These are phyloP conservation scores for Pichia sp. DNA, from an alignment of 1,139 yeast genomes.

Conservation along the genomic window DNA sequence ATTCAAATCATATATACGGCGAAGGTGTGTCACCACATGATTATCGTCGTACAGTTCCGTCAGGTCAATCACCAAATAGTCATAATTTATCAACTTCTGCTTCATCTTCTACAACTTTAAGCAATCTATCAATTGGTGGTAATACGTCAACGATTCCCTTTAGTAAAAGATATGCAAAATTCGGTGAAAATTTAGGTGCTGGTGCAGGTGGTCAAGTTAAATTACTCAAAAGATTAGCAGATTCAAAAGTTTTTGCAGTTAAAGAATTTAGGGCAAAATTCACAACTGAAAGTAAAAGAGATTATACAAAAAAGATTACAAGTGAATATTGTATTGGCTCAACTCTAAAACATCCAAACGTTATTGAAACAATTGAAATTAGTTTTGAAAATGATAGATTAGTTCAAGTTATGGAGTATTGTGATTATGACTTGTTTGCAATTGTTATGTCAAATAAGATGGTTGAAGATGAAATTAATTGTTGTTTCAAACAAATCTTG, in stretches of 20 bases:
- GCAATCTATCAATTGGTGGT: slow-evolving; percentile 34
- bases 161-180: slow-evolving; percentile 78
- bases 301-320: slow-evolving; percentile 90
- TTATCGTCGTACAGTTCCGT: slow-evolving; percentile 9
- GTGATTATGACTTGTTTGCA: slow-evolving; percentile 93
- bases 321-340: slow-evolving; percentile 98
- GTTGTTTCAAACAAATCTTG: slow-evolving; percentile 82
- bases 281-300: slow-evolving; percentile 76
- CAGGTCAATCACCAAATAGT: slow-evolving; percentile 10
- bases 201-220: slow-evolving; percentile 99
- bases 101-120: slow-evolving; percentile 9
- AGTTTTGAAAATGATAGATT: slow-evolving; percentile 80
- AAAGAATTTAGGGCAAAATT: slow-evolving; percentile 90
- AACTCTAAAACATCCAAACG: slow-evolving; percentile 87
- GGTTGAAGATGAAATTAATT: slow-evolving; percentile 77
- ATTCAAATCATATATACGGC: slow-evolving; percentile 8
- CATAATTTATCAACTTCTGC: slow-evolving; percentile 17
- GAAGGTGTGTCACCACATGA: slow-evolving; percentile 15
- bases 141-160: slow-evolving; percentile 44
- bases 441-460: slow-evolving; percentile 96
- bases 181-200: slow-evolving; percentile 86
- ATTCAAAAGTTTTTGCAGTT: slow-evolving; percentile 85
- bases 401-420: slow-evolving; percentile 96
- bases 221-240: slow-evolving; percentile 73
- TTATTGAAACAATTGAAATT: slow-evolving; percentile 89